Evolutionary conservation across 177 flowering plant genomes (phyloP).

Genomic region (Vitis hybrid): DNA sequence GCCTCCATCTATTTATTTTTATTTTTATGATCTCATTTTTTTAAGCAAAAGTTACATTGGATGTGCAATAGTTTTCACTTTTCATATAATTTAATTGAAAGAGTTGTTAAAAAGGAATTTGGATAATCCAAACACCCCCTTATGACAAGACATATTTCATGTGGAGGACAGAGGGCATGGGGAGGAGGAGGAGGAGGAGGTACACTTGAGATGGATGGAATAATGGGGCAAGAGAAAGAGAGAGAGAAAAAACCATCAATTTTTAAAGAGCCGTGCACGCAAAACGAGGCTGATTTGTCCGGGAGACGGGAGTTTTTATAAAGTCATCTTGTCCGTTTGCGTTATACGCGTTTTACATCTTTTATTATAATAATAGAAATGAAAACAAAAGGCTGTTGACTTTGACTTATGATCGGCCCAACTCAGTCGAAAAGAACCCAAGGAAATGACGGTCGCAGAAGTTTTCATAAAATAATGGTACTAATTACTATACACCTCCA

Average conservation of each 20-base stretch:
- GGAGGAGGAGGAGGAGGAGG: no score
- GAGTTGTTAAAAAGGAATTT: no score
- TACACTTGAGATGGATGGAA: not conserved
- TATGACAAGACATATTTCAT: no score
- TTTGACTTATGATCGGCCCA: constrained; percentile 26
- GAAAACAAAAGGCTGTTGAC: constrained; percentile 24
- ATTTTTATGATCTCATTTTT: no score
- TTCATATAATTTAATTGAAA: no score
- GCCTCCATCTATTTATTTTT: no score
- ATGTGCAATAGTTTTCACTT: no score
- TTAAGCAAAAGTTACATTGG: no score
- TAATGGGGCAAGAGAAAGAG: not conserved
- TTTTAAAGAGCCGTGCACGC: constrained; percentile 37
- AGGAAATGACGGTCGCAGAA: no score
- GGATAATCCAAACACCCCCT: no score
- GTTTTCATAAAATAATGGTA: not conserved
- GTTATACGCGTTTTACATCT: constrained; percentile 27
- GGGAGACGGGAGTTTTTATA: not conserved
- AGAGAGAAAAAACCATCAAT: not conserved
- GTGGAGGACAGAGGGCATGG: no score
- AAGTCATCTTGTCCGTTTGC: constrained; percentile 23
- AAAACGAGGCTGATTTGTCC: constrained; percentile 38
- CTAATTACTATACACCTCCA: not conserved
- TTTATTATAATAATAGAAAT: not conserved
- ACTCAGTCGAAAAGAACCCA: not conserved